Conservation (phyloP, 441 rosid species). For the Iberis amara region DNA sequence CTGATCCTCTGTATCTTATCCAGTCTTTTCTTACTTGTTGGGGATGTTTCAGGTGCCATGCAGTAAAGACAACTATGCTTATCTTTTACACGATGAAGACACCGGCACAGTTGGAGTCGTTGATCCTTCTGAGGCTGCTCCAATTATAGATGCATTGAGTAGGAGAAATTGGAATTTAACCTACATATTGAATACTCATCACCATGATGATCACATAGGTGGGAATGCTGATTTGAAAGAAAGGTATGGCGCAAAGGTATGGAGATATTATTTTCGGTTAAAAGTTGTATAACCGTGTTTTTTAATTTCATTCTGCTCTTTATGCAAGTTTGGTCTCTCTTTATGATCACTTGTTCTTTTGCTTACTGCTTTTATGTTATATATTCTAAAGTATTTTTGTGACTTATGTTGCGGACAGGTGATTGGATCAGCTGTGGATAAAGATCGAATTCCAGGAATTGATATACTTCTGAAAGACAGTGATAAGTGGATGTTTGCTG, state of each 20-base stretch:
- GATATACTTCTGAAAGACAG: conserved; percentile 81
- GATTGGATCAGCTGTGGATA: conserved; percentile 78
- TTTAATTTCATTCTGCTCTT: too few species aligned
- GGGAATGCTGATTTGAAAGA: conserved; percentile 92
- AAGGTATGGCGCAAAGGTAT: conserved; percentile 97
- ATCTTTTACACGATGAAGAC: conserved; percentile 82
- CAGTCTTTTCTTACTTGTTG: conserved; percentile 15
- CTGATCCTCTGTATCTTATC: background rate
- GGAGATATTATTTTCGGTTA: conserved; percentile 24
- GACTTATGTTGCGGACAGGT: conserved; percentile 45
- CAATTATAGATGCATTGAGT: conserved; percentile 75
- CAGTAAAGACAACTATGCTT: conserved; percentile 80
- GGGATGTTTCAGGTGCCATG: conserved; percentile 68
- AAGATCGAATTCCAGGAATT: conserved; percentile 81
- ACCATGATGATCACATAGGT: conserved; percentile 79
- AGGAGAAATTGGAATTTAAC: conserved; percentile 71
- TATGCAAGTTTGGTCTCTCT: too few species aligned
- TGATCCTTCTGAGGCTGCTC: conserved; percentile 90
- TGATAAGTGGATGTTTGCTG: conserved; percentile 98
- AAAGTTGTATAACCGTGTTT: background rate
- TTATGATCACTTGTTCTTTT: background rate
- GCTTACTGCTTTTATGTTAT: background rate
- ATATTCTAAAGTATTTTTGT: background rate
- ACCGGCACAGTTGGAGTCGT: conserved; percentile 98
- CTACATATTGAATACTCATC: conserved; percentile 88